Percentiles rank a stretch among this genome's conserved stretches.
Conservation (phyloP, 768 basidiomycete species). For the Mycena chlorophos region DNA sequence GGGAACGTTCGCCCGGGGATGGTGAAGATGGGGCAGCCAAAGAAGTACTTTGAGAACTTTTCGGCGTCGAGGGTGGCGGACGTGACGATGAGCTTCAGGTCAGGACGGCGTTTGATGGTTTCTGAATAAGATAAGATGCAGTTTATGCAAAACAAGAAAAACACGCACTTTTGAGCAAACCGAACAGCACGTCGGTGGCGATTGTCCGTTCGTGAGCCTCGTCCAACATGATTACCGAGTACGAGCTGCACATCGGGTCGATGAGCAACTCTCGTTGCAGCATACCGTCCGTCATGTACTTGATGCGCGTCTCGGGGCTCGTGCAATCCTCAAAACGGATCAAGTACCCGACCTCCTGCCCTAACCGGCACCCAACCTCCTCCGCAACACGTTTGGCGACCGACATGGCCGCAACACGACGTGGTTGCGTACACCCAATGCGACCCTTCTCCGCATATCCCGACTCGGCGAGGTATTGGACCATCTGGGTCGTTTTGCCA, state of each 20-base stretch:
- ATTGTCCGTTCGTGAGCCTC: slow-evolving; percentile 98
- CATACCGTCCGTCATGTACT: slow-evolving; percentile 99
- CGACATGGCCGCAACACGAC: slow-evolving; percentile 99
- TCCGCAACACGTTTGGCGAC: slow-evolving; percentile 98
- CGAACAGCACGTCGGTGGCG: slow-evolving; percentile 93
- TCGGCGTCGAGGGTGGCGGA: slow-evolving; percentile 99
- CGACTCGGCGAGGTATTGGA: slow-evolving; percentile 93
- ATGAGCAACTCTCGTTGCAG: slow-evolving; percentile 93
- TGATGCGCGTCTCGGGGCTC: slow-evolving; percentile 95
- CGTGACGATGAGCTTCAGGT: slow-evolving; percentile 96
- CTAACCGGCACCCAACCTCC: slow-evolving; percentile 95
- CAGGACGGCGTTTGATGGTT: slow-evolving; percentile 90
- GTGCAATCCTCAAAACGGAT: slow-evolving; percentile 99
- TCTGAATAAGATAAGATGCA: slow-evolving; percentile 48
- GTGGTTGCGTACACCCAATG: slow-evolving; percentile 97
- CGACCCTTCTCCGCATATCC: slow-evolving; percentile 88
- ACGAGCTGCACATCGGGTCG: slow-evolving; percentile 86
- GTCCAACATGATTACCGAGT: slow-evolving; percentile 94
- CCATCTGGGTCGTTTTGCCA: slow-evolving; percentile 99
- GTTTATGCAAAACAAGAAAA: not conserved
- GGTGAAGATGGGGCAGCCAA: slow-evolving; percentile 96
- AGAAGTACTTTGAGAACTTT: slow-evolving; percentile 99
- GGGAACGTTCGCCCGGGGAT: slow-evolving; percentile 96
- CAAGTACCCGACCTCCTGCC: slow-evolving; percentile 95
- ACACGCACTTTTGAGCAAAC: slow-evolving; percentile 84